These are phyloP conservation scores for Boletus tylopilopsis DNA, from an alignment of 768 basidiomycete genomes.

Conservation along the genomic window DNA sequence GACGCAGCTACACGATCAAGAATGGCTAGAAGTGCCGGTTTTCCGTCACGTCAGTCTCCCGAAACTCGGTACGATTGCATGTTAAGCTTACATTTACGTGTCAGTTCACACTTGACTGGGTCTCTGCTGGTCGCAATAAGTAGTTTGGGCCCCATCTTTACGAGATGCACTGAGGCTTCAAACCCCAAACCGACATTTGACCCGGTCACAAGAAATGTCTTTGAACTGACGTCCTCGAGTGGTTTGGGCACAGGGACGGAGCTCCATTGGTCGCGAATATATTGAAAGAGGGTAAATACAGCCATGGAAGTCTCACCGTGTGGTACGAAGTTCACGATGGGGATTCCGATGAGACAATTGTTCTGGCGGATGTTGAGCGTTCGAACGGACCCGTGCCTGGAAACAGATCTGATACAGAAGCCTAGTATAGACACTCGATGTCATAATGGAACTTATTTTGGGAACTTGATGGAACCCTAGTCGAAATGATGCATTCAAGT, in stretches of 20 bases:
- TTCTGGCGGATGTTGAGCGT: no score
- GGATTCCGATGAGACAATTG: no score
- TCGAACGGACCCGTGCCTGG: no score
- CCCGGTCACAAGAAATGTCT: conserved; percentile 48
- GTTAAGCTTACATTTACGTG: conserved; percentile 17
- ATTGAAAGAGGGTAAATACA: conserved; percentile 10
- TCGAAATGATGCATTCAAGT: no score
- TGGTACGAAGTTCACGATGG: no score
- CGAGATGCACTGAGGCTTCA: conserved; percentile 31
- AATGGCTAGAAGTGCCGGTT: conserved; percentile 9
- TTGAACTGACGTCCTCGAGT: conserved; percentile 37
- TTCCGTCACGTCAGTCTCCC: background rate
- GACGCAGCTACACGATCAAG: conserved; percentile 10
- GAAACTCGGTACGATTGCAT: background rate
- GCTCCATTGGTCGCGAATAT: conserved; percentile 23
- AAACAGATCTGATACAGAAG: no score
- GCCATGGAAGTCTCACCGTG: conserved; percentile 17
- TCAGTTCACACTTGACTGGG: conserved; percentile 23
- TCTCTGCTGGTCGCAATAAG: conserved; percentile 35
- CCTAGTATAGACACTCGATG: no score
- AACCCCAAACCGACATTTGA: conserved; percentile 43
- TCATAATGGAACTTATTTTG: no score
- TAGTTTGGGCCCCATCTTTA: conserved; percentile 28
- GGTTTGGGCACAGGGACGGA: conserved; percentile 12
- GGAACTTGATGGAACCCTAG: no score